These are phyloP conservation scores for Phylloporus arenicola DNA, from an alignment of 768 basidiomycete species.

Conservation along the genomic window DNA sequence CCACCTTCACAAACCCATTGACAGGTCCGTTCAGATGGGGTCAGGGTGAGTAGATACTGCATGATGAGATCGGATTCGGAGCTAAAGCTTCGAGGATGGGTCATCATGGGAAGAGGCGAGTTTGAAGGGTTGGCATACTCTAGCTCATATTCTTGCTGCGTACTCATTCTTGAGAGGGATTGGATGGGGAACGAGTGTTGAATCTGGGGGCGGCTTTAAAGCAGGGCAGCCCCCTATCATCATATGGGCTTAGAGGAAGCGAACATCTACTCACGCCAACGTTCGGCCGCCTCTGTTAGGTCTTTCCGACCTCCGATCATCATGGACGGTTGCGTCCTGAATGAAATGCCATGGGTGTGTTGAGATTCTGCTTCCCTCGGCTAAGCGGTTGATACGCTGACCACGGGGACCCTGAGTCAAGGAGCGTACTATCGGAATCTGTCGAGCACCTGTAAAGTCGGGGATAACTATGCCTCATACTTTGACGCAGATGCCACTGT, in stretches of 20 bases:
- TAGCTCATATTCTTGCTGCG: background rate
- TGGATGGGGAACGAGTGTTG: background rate
- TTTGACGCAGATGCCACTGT: background rate
- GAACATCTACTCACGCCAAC: background rate
- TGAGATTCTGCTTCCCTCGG: background rate
- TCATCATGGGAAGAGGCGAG: background rate
- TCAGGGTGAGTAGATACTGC: background rate
- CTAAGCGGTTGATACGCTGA: background rate
- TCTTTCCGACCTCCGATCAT: background rate
- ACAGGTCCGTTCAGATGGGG: background rate
- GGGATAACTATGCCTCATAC: background rate
- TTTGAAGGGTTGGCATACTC: background rate
- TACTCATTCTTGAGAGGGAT: background rate
- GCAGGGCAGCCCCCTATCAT: background rate
- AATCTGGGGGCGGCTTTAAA: background rate
- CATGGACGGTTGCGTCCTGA: background rate
- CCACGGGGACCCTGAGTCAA: background rate
- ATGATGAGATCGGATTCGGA: background rate
- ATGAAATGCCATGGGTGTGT: background rate
- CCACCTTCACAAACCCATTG: background rate
- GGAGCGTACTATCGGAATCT: background rate
- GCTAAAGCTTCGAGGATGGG: background rate
- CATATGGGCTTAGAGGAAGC: background rate
- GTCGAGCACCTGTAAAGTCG: too few relatives aligned
- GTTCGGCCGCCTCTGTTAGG: background rate